These are phyloP conservation scores for Iodosphaeria phyllophila DNA, from an alignment of 2,329 filamentous ascomycete genomes.

Conservation along the genomic window DNA sequence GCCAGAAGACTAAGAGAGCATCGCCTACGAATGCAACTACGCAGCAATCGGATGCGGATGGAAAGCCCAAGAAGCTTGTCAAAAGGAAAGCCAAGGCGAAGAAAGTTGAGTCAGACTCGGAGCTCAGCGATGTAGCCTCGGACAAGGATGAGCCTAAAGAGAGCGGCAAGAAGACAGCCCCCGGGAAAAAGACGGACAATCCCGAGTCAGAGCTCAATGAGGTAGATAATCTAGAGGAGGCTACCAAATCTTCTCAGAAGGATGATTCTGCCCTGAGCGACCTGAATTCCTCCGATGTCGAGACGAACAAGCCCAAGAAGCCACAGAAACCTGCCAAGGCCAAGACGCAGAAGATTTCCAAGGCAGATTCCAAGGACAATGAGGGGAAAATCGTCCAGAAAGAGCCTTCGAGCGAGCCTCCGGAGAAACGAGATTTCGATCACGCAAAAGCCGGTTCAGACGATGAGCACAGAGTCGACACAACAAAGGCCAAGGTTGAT, in stretches of 20 bases:
- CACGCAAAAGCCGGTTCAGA: too few species aligned
- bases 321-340: constrained; percentile 3
- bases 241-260: constrained; percentile 3
- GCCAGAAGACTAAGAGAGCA: too few species aligned
- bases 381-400: constrained; percentile 10
- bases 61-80: too few species aligned
- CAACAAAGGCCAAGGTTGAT: too few species aligned
- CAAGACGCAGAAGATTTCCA: constrained; percentile 3
- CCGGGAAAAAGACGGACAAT: constrained; percentile 5
- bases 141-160: constrained; percentile 7
- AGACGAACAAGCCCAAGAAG: constrained; percentile 4
- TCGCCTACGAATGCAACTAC: too few species aligned
- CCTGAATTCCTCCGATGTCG: constrained; percentile 8
- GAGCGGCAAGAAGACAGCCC: constrained; percentile 5
- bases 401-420: too few species aligned
- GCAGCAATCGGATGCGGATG: too few species aligned
- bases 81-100: neutral
- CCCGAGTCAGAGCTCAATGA: constrained; percentile 7
- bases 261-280: constrained; percentile 9
- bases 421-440: too few species aligned
- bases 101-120: constrained; percentile 10
- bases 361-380: constrained; percentile 7
- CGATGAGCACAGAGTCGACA: too few species aligned
- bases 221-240: neutral
- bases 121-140: constrained; percentile 9